Evolutionary conservation across 768 basidiomycete species (phyloP), one percentile per base, ranked within the genome.

Genomic region (Psilocybe sp.): DNA sequence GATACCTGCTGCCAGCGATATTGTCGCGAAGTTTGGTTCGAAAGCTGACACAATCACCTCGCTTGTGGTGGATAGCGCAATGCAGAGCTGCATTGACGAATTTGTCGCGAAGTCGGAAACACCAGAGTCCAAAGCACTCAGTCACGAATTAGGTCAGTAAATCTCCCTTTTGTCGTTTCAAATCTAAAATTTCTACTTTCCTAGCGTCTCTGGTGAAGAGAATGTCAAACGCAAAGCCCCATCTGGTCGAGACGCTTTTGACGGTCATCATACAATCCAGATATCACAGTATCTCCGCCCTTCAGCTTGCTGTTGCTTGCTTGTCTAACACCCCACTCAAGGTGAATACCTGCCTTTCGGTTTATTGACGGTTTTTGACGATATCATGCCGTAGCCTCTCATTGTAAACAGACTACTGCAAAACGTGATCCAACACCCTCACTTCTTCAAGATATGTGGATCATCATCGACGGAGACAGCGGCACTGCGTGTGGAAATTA

Each of bases 371-470:
- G 1, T 10, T 47, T 31, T 16, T 5, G n/a, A 44, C 47, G 34
- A 41, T 44, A 32, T n/a, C 55, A 31, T n/a, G 15, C 37, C 18
- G 6, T 47, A 79, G 89, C 89, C 89, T 1, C 73, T 79, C 11
- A 68, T 80, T n/a, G 78, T 87, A 43, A 92, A 92, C 59, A 81
- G 85, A 36, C 75, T 82, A 40, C 64, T 96, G 1, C 92, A 95
- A 71, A 80, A 76, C 16, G 74, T 92, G 50, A 64, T 94, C 16
- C 86, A 89, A 55, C 83, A 89, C 54, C 69, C 78, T 3, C 72
- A 81, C 10, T 85, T 93, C 61, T 77, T 72, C 63, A 74, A 70
- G 40, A 48, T 78, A 11, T 77, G 76, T 39, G 46, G 51, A 1
- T 51, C 62, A 13, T 50, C 62, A 9, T 48, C 58, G 36, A 48